Evolutionary conservation across 768 basidiomycete genomes (phyloP), one percentile per base, ranked within the genome.

Genomic region (Ramaria rubella): DNA sequence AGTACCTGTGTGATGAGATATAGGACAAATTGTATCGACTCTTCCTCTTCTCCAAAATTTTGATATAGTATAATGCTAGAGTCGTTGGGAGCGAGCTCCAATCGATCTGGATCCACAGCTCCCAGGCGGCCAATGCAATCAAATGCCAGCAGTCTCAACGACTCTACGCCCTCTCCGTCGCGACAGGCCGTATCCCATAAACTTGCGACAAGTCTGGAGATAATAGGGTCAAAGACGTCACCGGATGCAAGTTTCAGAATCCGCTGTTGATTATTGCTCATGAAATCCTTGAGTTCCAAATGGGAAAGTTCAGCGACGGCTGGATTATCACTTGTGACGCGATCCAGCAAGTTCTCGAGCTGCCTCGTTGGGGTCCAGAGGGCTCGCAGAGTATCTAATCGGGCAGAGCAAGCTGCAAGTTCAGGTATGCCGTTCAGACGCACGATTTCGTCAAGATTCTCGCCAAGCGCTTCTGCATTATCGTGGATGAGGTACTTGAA

Each of bases 101-200:
- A 87, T 49, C 96, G 80, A 73, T 98, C 95, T 0, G 95, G 95
- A 69, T 99, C 96, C 17, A 94, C 78, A 2, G 96, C 96, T 5
- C 96, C 96, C 12, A 98, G 72, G 21, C 90, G 80, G 1, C 94
- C 93, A 55, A 98, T 82, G 66, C 91, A 96, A 65, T 96, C 90
- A 65, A 86, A 94, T 1, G 92, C 87, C 19, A 89, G 69, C 42
- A 81, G 72, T 17, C 84, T 83, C 8, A 93, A 64, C 1, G 75
- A 64, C 44, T 94, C 87, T 5, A 78, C 77, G 5, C 79, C 82
- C 48, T 94, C 90, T 1, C 84, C 85, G 60, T 95, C 93, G 8
- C 90, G 81, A 52, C 82, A 82, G 0, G 87, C 86, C 0, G 85
- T 82, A 15, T 76, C 67, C 52, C 94, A 78, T 3, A 98, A 70